These are phyloP conservation scores for Chimonanthus praecox DNA, from an alignment of 164 flowering plant species.

Conservation along the genomic window DNA sequence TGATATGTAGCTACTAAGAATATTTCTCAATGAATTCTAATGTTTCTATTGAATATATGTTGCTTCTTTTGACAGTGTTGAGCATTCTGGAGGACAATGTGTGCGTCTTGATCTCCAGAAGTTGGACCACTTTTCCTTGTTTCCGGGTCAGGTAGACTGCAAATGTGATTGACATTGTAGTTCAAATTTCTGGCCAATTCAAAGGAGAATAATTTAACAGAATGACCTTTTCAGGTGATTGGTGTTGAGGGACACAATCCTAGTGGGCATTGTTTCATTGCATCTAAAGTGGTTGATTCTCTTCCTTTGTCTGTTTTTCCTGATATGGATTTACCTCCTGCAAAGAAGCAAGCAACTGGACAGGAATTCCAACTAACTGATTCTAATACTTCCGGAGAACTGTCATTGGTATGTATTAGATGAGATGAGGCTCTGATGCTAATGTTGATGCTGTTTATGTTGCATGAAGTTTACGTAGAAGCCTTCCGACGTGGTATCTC, in stretches of 20 bases:
- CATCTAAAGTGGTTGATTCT: slow-evolving; percentile 64
- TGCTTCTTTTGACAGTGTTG: slow-evolving; percentile 47
- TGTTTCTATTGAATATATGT: not conserved
- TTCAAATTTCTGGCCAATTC: not conserved
- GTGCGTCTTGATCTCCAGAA: slow-evolving; percentile 86
- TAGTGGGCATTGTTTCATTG: slow-evolving; percentile 90
- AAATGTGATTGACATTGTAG: not conserved
- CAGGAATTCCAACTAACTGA: slow-evolving; percentile 31
- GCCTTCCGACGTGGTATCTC: not conserved
- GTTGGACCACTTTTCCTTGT: slow-evolving; percentile 63
- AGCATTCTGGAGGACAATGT: slow-evolving; percentile 91
- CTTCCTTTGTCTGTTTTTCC: slow-evolving; percentile 40
- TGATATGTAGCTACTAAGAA: not conserved
- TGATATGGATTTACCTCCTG: slow-evolving; percentile 39
- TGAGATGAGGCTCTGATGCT: too few relatives aligned
- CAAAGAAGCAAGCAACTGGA: slow-evolving; percentile 74
- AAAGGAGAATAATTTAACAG: not conserved
- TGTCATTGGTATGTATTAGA: slow-evolving; percentile 53
- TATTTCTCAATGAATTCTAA: not conserved
- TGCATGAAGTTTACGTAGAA: too few relatives aligned
- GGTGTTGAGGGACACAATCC: slow-evolving; percentile 92
- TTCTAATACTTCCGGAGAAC: slow-evolving; percentile 25
- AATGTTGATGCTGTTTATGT: too few relatives aligned
- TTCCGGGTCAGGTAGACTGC: slow-evolving; percentile 84
- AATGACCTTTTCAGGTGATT: slow-evolving; percentile 49